Conservation (phyloP, 2,329 filamentous ascomycete species). For the Ceratocystis albifundus region DNA sequence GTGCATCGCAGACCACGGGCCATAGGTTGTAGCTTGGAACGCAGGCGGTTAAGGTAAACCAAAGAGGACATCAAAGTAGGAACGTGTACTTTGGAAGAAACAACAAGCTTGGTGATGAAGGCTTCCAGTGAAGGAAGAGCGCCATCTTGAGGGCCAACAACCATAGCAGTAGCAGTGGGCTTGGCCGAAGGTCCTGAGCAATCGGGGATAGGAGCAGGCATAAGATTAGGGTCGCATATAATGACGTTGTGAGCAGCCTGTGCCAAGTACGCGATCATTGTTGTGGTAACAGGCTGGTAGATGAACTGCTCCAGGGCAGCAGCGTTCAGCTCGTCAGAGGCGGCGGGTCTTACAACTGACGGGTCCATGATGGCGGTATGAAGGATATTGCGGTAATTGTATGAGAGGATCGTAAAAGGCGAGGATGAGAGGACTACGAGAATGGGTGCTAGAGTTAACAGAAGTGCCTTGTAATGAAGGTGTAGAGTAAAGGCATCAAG, state of each 20-base stretch:
- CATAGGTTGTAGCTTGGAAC: conserved; percentile 75
- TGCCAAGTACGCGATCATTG: conserved; percentile 70
- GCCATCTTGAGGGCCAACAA: conserved; percentile 39
- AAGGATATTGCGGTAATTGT: too few species aligned
- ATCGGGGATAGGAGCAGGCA: conserved; percentile 33
- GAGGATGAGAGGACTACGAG: background rate
- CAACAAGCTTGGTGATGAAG: conserved; percentile 85
- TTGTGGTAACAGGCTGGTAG: conserved; percentile 59
- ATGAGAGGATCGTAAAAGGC: background rate
- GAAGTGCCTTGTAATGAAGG: background rate
- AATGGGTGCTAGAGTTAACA: background rate
- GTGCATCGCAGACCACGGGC: conserved; percentile 95
- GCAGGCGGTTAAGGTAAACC: conserved; percentile 80
- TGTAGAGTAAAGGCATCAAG: background rate
- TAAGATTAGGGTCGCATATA: conserved; percentile 56
- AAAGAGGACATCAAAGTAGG: conserved; percentile 94
- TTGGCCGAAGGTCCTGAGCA: conserved; percentile 32
- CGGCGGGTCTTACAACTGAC: conserved; percentile 30
- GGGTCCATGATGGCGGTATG: conserved; percentile 16
- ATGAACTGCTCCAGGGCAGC: conserved; percentile 70
- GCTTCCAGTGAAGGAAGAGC: conserved; percentile 68
- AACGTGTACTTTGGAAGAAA: conserved; percentile 90
- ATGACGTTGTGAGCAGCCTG: conserved; percentile 66
- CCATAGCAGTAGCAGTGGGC: conserved; percentile 40
- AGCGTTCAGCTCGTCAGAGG: conserved; percentile 52